Percentiles rank a stretch among this genome's conserved stretches.
Conservation (phyloP, 164 flowering plant species). For the Euptelea pleiosperma region DNA sequence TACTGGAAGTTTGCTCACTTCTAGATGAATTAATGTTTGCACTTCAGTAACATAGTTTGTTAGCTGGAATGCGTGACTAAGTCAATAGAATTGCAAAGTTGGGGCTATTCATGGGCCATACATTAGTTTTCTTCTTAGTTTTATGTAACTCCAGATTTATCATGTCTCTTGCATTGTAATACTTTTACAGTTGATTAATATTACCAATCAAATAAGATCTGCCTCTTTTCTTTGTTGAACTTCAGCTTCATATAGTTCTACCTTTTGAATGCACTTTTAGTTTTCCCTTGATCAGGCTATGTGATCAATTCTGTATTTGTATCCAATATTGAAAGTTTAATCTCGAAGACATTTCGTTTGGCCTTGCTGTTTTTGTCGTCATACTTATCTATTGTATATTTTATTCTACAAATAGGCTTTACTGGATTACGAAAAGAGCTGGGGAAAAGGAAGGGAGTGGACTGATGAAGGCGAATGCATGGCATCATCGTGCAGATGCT, state of each 20-base stretch:
- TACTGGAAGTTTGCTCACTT: no score
- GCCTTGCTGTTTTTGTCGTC: background rate
- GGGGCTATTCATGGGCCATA: background rate
- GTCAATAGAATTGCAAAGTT: constrained; percentile 4
- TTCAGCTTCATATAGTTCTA: background rate
- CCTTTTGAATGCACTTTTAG: no score
- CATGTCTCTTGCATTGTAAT: no score
- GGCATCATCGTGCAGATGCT: constrained; percentile 99
- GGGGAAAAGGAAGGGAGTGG: constrained; percentile 89
- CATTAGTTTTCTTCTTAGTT: background rate
- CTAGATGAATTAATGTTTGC: no score
- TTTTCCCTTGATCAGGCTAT: background rate
- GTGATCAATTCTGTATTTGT: background rate
- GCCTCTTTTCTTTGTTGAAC: background rate
- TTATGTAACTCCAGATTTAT: no score
- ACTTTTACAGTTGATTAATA: no score
- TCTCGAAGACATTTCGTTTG: background rate
- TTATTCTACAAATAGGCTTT: constrained; percentile 46
- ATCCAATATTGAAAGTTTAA: background rate
- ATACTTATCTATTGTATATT: background rate
- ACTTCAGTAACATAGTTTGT: no score
- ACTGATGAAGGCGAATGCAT: constrained; percentile 96
- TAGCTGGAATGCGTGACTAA: no score
- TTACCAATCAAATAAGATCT: no score
- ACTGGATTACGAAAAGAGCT: constrained; percentile 85